These are phyloP conservation scores for Nicotiana undulata DNA, from an alignment of 257 asterid species.

Conservation along the genomic window DNA sequence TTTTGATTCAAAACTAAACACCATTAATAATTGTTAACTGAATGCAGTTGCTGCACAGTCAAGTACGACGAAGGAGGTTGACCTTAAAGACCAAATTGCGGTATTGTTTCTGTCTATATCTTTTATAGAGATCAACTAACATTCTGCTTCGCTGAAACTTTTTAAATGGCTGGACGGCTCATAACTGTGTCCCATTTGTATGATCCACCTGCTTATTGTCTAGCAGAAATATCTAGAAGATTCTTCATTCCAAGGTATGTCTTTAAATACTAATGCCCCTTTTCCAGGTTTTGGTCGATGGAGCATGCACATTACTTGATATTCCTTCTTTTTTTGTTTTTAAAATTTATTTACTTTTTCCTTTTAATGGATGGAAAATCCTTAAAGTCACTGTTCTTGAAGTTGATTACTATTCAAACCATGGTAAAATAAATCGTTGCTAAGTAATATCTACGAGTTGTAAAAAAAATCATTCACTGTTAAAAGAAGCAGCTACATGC, in stretches of 20 bases:
- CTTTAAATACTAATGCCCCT: background rate
- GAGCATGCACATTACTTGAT: background rate
- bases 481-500: background rate
- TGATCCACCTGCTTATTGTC: conserved; percentile 4
- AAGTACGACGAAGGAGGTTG: conserved; percentile 20
- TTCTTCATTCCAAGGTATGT: conserved; percentile 62
- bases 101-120: conserved; percentile 25
- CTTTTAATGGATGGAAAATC: background rate
- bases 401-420: background rate
- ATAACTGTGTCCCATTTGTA: background rate
- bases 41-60: conserved; percentile 34
- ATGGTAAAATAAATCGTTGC: background rate
- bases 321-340: background rate
- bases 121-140: background rate
- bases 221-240: conserved; percentile 69
- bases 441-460: background rate
- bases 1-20: background rate
- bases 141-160: background rate
- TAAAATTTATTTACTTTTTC: background rate
- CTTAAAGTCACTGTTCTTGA: background rate
- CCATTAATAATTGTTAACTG: conserved; percentile 7
- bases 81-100: conserved; percentile 56
- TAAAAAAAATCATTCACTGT: background rate
- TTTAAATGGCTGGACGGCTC: background rate
- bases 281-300: background rate